A percentile compares a stretch with the other conserved stretches of the same genome.
phyloP scores from a whole-genome alignment of 208 protist species.

The Vickermania spadyakhi region DNA sequence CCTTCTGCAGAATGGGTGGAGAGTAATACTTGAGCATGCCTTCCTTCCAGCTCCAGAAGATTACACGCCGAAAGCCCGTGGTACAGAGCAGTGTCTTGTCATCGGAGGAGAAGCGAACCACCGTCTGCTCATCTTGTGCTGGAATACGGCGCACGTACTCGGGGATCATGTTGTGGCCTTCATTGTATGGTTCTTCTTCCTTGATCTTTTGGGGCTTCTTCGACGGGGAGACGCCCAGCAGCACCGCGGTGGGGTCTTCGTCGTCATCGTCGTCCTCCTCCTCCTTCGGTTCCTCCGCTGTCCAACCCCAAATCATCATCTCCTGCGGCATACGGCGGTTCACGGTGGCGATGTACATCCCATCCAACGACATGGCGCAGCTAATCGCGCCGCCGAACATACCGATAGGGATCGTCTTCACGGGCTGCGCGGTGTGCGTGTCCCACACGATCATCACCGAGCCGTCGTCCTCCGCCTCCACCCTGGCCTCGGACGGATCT shows the following conservation, averaged over 20 bases:
- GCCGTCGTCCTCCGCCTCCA: constrained; percentile 71
- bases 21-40: constrained; percentile 84
- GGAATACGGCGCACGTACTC: constrained; percentile 66
- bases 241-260: constrained; percentile 2
- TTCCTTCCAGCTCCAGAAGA: constrained; percentile 89
- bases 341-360: constrained; percentile 85
- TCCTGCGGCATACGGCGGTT: constrained; percentile 72
- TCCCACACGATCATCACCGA: constrained; percentile 93
- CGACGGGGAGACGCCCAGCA: not conserved
- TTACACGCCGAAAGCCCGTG: constrained; percentile 79
- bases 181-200: not conserved
- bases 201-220: not conserved
- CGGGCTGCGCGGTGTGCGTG: constrained; percentile 59
- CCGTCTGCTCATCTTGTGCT: constrained; percentile 79
- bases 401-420: constrained; percentile 70
- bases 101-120: constrained; percentile 72
- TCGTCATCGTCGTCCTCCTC: constrained; percentile 11
- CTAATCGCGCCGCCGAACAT: constrained; percentile 77
- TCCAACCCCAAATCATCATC: constrained; percentile 91
- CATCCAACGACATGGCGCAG: constrained; percentile 86
- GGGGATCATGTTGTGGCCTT: constrained; percentile 20
- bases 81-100: constrained; percentile 77
- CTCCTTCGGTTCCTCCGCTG: constrained; percentile 10
- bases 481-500: constrained; percentile 40
- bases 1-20: constrained; percentile 61